These are phyloP conservation scores for Solanum etuberosum DNA, from an alignment of 257 asterid species.

Conservation along the genomic window DNA sequence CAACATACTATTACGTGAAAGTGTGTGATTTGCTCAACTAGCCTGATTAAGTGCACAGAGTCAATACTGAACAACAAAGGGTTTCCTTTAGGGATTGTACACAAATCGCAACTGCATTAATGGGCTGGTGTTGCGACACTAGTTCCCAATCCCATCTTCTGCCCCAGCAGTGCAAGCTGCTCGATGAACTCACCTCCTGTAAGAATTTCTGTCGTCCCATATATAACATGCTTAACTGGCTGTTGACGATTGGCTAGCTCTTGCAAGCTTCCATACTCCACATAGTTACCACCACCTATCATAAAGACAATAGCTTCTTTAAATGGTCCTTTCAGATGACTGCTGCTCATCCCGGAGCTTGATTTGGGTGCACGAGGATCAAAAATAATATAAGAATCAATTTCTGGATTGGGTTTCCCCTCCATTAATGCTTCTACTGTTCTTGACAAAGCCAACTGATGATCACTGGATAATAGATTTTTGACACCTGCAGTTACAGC, in stretches of 20 bases:
- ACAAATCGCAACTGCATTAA: constrained; percentile 4
- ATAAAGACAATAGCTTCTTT: constrained; percentile 94
- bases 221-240: constrained; percentile 63
- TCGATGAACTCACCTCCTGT: constrained; percentile 88
- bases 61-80: background rate
- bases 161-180: constrained; percentile 66
- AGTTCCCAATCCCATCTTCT: constrained; percentile 81
- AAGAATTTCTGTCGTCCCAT: constrained; percentile 91
- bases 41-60: background rate
- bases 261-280: constrained; percentile 80
- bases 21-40: background rate
- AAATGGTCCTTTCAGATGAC: constrained; percentile 83
- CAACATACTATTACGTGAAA: background rate
- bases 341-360: constrained; percentile 42
- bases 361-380: constrained; percentile 96
- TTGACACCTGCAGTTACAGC: constrained; percentile 97
- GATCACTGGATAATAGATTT: constrained; percentile 76
- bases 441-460: constrained; percentile 77
- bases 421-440: constrained; percentile 95
- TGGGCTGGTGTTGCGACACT: constrained; percentile 9
- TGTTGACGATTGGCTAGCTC: constrained; percentile 67
- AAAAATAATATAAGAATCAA: constrained; percentile 62
- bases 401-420: constrained; percentile 87
- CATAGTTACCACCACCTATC: constrained; percentile 98
- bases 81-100: background rate